Conservation (phyloP, 306 rosid genomes). For the Cucurbita ficifolia region DNA sequence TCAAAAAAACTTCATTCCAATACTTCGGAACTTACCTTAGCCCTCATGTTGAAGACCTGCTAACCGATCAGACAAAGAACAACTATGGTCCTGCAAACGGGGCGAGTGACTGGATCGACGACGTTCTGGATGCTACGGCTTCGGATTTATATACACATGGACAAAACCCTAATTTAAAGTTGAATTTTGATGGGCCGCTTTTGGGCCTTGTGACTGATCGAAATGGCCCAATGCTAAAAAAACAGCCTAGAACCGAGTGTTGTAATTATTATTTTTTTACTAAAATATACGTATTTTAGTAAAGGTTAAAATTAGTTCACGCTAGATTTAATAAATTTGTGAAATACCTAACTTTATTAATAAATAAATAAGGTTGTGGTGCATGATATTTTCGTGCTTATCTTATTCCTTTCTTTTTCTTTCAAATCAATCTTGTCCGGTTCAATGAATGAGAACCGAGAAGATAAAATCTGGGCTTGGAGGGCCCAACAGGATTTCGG, state of each 20-base stretch:
- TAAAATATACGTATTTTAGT: too few species aligned
- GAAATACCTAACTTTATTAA: too few species aligned
- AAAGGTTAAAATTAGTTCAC: too few species aligned
- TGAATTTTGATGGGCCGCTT: not conserved
- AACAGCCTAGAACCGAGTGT: not conserved
- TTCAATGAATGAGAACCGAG: not conserved
- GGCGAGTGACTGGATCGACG: not conserved
- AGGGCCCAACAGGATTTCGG: not conserved
- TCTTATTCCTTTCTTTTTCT: not conserved
- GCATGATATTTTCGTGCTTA: not conserved
- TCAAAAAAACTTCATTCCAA: not conserved
- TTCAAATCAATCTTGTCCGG: not conserved
- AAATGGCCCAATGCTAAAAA: not conserved
- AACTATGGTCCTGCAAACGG: not conserved
- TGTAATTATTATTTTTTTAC: too few species aligned
- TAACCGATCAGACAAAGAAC: not conserved
- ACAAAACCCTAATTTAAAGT: not conserved
- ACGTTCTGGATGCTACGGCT: not conserved
- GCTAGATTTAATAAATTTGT: too few species aligned
- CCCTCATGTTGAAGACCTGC: slow-evolving; percentile 5
- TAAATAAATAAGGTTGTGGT: too few species aligned
- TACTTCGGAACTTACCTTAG: not conserved
- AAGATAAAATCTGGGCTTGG: not conserved
- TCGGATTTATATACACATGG: not conserved
- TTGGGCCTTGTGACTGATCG: not conserved